Base-by-base conservation (phyloP, 805 yeast species). In the Schizosaccharomyces osmophilus region DNA sequence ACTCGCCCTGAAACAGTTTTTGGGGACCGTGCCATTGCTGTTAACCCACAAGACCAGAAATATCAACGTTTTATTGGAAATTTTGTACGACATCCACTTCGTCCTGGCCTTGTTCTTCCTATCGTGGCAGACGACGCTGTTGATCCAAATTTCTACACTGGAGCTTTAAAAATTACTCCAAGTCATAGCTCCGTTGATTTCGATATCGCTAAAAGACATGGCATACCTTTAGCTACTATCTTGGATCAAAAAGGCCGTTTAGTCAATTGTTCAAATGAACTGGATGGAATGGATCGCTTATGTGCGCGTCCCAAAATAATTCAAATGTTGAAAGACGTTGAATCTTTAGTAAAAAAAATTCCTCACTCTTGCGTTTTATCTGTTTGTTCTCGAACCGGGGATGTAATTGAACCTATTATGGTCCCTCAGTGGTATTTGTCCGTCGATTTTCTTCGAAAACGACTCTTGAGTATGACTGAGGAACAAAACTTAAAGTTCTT, bases 391-490 rank as follows among this genome's bases (percentile, higher is more conserved):
- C 85, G 97, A 80, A 87, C 97, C 32, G 97, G 97, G 66, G 98
- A 93, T 74, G 77, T 93, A 65, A 89, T 93, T 69, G 98, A 93
- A 77, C 98, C 98, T 62, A 77, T 87, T 69, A 78, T 93, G 75
- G 93, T 93, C 76, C 98, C 98, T 64, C 98, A 93, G 77, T 93
- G 98, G 98, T 93, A 97, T 96, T 97, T 93, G 66, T 76, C 86
- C 64, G 96, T 89, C 75, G 36, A 51, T 17, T 17, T 6, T 24
- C 32, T 51, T 22, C 19, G 36, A 17, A 26, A 51, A 22, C n/a
- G 22, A 51, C 17, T 51, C 6, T 51, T 51, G 15, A 13, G 13
- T 45, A 5, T 45, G 22, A 45, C 26, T 5, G 11, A 45, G 5
- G 19, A 22, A 24, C 57, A 51, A 17, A 9, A 5, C 15, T 4